A percentile compares a stretch with the other conserved stretches of the same genome.
phyloP scores from a whole-genome alignment of 139 green algal genomes.

The Chlorella sp. region DNA sequence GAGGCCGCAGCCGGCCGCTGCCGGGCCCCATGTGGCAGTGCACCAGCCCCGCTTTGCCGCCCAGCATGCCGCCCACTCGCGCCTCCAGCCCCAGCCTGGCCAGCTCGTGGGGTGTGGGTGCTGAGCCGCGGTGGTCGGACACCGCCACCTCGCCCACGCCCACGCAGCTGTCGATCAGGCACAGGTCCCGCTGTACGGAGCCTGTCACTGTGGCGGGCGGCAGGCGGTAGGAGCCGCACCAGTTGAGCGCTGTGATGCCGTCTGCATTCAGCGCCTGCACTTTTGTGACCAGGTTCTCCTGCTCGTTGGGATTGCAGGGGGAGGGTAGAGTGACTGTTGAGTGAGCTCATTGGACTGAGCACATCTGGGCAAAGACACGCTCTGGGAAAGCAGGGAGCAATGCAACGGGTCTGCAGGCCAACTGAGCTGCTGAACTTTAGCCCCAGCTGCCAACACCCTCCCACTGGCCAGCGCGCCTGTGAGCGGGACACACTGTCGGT shows the following conservation, averaged over 20 bases:
- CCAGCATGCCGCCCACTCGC: conserved; percentile 57
- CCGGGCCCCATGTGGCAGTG: conserved; percentile 54
- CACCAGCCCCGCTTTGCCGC: conserved; percentile 47
- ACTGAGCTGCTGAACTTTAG: too few relatives aligned
- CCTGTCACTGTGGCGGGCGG: conserved; percentile 45
- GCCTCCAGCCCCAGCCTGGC: conserved; percentile 42
- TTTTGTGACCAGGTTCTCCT: conserved; percentile 53
- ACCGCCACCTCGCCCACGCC: conserved; percentile 59
- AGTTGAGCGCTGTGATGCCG: conserved; percentile 51
- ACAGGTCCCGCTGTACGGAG: conserved; percentile 39
- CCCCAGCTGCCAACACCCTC: background rate
- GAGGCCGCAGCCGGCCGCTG: conserved; percentile 15
- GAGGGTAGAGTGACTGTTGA: too few relatives aligned
- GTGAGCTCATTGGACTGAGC: too few relatives aligned
- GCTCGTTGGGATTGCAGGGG: too few relatives aligned
- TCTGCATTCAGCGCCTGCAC: conserved; percentile 32
- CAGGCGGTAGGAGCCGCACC: conserved; percentile 45
- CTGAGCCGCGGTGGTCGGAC: conserved; percentile 50
- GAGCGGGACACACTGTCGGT: conserved; percentile 44
- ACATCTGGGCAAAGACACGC: too few relatives aligned
- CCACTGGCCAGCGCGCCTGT: background rate
- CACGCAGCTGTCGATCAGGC: conserved; percentile 44
- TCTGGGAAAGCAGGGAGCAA: too few relatives aligned
- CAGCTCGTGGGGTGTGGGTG: conserved; percentile 35
- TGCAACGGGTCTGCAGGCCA: too few relatives aligned